phyloP scores from a whole-genome alignment of 805 yeast genomes.

The Wickerhamomyces chambardii region DNA sequence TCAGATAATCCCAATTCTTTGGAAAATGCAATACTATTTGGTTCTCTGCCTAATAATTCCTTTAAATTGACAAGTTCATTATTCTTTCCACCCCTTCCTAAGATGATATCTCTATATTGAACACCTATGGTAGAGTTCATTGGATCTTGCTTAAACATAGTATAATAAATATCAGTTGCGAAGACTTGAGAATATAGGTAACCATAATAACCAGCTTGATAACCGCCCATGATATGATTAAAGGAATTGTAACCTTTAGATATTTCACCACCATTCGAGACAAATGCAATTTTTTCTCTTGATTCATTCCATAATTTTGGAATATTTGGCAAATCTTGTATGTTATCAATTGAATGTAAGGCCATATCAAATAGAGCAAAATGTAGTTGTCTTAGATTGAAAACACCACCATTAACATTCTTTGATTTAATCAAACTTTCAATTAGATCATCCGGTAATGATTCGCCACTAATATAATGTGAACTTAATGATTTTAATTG shows the following conservation, averaged over 20 bases:
- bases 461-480: conserved; percentile 53
- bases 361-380: conserved; percentile 74
- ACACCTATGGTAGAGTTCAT: conserved; percentile 53
- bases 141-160: conserved; percentile 61
- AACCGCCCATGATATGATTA: conserved; percentile 73
- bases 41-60: conserved; percentile 69
- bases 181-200: conserved; percentile 81
- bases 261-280: conserved; percentile 41
- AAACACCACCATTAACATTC: conserved; percentile 69
- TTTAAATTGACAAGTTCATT: conserved; percentile 59
- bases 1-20: conserved; percentile 48
- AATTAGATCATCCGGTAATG: conserved; percentile 47
- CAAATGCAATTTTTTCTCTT: conserved; percentile 53
- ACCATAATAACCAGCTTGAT: conserved; percentile 83
- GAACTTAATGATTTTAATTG: conserved; percentile 51
- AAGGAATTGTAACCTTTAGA: conserved; percentile 71
- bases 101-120: conserved; percentile 58
- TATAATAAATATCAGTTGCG: conserved; percentile 75
- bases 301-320: conserved; percentile 53
- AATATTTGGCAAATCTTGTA: conserved; percentile 35
- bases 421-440: conserved; percentile 54
- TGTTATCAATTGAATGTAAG: conserved; percentile 47
- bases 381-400: conserved; percentile 66
- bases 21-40: conserved; percentile 65
- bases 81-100: conserved; percentile 64